Conservation (phyloP, 2,329 filamentous ascomycete genomes). For the Rhynchosporium graminicola region DNA sequence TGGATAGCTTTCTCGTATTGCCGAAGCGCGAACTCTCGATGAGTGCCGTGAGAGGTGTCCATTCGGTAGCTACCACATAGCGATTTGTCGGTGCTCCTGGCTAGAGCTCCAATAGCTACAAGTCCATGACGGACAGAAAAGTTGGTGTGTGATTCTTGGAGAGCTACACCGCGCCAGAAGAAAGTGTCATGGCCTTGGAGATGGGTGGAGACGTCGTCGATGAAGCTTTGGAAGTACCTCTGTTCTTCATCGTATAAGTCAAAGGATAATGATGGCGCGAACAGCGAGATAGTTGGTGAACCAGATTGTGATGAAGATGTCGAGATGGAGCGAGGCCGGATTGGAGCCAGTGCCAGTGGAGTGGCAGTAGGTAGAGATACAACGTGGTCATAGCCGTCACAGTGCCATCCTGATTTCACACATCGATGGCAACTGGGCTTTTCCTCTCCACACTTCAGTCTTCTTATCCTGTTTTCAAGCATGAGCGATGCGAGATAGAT, state of each 20-base stretch:
- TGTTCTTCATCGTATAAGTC: constrained; percentile 28
- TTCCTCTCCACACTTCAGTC: constrained; percentile 39
- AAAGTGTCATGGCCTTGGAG: constrained; percentile 47
- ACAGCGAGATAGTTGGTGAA: constrained; percentile 23
- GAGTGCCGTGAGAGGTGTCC: constrained; percentile 25
- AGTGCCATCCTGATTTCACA: constrained; percentile 34
- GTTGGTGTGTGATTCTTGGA: constrained; percentile 27
- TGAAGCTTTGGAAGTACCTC: constrained; percentile 33
- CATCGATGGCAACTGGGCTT: constrained; percentile 35
- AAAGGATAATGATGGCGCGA: constrained; percentile 15
- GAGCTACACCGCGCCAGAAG: constrained; percentile 44
- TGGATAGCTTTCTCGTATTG: constrained; percentile 36
- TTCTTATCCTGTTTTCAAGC: constrained; percentile 30
- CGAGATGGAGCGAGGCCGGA: constrained; percentile 17
- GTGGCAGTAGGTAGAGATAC: constrained; percentile 6
- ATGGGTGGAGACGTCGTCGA: constrained; percentile 26
- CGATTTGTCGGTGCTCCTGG: constrained; percentile 23
- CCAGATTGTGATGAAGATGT: constrained; percentile 19
- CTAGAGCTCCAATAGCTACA: constrained; percentile 34
- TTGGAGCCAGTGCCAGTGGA: constrained; percentile 10
- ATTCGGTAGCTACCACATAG: constrained; percentile 24
- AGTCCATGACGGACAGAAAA: constrained; percentile 34
- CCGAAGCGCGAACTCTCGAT: constrained; percentile 33
- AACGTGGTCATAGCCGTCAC: constrained; percentile 35
- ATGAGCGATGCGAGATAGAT: not conserved